Base-by-base conservation (phyloP, 331 rosid species). In the Rhamnella rubrinervis region DNA sequence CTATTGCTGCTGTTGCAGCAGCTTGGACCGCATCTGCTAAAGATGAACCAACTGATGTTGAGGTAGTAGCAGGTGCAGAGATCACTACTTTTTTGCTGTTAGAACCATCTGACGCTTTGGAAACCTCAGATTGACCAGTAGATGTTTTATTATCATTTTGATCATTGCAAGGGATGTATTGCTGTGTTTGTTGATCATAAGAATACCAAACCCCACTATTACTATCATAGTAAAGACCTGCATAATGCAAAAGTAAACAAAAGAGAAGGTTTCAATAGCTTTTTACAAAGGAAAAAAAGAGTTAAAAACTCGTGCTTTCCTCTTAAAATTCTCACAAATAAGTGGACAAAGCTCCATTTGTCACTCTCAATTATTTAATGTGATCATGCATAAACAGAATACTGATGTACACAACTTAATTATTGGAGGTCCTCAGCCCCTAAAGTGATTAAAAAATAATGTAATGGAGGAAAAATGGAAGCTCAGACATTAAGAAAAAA, bases 151-250 rank as follows among this genome's bases (percentile, higher is more conserved):
- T 84, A 78, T 85, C 89, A 66, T 80, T 85, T 75, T 91, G 92
- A 80, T 91, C 97, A 46, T 86, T 81, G 83, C 96, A 91, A 63
- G 97, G 93, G 64, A 86, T 68, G 79, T 93, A 93, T 65, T 91
- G 90, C 78, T 78, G 95, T 68, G 85, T 81, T 71, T 93, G 87
- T 72, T 87, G 72, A 78, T 93, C 98, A 83, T 87, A 93, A 12
- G 98, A 79, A 80, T 91, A 93, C 98, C 98, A 93, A 61, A 87
- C 63, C 59, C 98, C 95, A 51, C 67, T 83, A 70, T 91, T 91
- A 64, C 98, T 89, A 66, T 93, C 98, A 72, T 93, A 93, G 68
- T 93, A 93, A 61, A 93, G 91, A 79, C 98, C 98, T 93, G 74
- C 71, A 76, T 40, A 51, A 31, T 20, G 72, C 47, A 81, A 75